Evolutionary conservation across 768 basidiomycete species (phyloP), one percentile per base, ranked within the genome.

Genomic region (Kwoniella mangroviensis): DNA sequence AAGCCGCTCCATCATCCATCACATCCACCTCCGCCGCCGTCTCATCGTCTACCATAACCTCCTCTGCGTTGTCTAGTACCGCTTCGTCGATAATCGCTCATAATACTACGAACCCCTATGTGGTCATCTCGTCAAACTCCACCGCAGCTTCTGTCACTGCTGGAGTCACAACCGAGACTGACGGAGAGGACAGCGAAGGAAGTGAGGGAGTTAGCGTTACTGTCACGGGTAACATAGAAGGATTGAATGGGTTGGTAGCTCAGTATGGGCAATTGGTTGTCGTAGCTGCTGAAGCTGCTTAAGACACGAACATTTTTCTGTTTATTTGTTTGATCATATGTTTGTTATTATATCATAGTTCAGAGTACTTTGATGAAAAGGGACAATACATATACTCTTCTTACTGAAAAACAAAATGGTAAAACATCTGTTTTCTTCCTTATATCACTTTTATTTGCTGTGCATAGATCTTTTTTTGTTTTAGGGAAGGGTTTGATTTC

Each of bases 211-310:
- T 34, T 6, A 34, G 34, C 34, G 34, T 34, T 34, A 34, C 34
- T 34, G 34, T 34, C 52, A 65, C 21, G 13, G 70, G 68, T 43
- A 79, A 79, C 63, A 57, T 81, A 2, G 69, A 56, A 24, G 61
- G 67, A 0, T 24, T 81, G 60, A 81, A 79, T 66, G 79, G 72
- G 11, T 60, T 81, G 9, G 76, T 75, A 2, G 70, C 79, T 19
- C 72, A 75, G 42, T 78, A 76, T 57, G 79, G 79, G 28, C 74
- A 75, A 56, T 40, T 81, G n/a, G 70, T 81, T 15, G 77, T 81
- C 21, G 68, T 71, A 21, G 79, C 69, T 42, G 79, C 77, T 24
- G 73, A 71, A 34, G 73, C 65, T 13, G 65, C 65, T 49, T 60
- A 60, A 22, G 41, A 34, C 34, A 34, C 5, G 6, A 34, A 34